Evolutionary conservation across 2,329 filamentous ascomycete species (phyloP).

Genomic region (Leptodontidium sp.): DNA sequence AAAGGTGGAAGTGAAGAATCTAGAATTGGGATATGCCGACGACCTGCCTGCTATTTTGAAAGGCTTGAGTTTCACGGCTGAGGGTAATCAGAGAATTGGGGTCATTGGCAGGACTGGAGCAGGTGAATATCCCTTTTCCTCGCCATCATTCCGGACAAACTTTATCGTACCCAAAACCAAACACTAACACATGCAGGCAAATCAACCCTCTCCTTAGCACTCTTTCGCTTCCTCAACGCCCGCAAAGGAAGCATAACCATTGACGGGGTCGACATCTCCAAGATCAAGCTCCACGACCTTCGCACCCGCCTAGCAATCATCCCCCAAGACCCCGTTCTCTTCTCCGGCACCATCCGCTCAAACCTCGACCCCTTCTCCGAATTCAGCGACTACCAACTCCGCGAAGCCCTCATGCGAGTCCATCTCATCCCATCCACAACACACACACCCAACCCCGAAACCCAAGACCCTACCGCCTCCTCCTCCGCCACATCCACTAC

Average conservation of each 20-base stretch:
- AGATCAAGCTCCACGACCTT: constrained; percentile 42
- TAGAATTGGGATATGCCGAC: constrained; percentile 74
- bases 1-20: constrained; percentile 73
- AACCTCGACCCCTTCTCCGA: constrained; percentile 35
- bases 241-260: constrained; percentile 51
- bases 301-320: constrained; percentile 45
- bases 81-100: constrained; percentile 61
- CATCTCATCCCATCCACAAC: constrained; percentile 70
- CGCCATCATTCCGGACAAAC: background rate
- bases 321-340: constrained; percentile 76
- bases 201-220: constrained; percentile 38
- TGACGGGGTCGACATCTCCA: constrained; percentile 45
- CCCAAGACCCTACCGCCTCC: background rate
- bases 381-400: constrained; percentile 65
- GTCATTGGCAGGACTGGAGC: constrained; percentile 43
- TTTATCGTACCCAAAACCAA: background rate
- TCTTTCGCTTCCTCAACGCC: constrained; percentile 39
- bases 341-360: constrained; percentile 59
- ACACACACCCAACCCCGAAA: constrained; percentile 2
- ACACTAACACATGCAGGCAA: constrained; percentile 41
- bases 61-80: constrained; percentile 70
- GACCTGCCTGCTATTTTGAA: constrained; percentile 75
- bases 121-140: constrained; percentile 25
- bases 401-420: constrained; percentile 81
- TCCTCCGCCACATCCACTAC: constrained; percentile 23